Evolutionary conservation across 2,329 filamentous ascomycete genomes (phyloP).

Genomic region (Escovopsis weberi): DNA sequence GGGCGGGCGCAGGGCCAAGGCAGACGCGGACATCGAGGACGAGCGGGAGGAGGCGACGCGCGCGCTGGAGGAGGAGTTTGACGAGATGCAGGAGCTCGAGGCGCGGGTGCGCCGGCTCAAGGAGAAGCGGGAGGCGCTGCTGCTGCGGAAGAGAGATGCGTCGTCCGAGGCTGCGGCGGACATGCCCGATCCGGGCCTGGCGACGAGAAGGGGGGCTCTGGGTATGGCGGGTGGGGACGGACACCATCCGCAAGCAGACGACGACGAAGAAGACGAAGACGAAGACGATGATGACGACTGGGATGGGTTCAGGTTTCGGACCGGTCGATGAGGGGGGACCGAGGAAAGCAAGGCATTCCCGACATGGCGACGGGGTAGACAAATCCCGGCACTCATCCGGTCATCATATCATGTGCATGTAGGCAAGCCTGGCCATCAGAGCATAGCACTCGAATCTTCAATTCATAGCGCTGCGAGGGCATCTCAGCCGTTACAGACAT

Average conservation of each 20-base stretch:
- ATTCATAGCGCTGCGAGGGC: too few species aligned
- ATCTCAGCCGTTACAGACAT: too few species aligned
- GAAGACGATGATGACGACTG: constrained; percentile 41
- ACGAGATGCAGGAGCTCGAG: constrained; percentile 70
- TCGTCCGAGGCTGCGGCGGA: constrained; percentile 1
- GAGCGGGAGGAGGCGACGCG: constrained; percentile 64
- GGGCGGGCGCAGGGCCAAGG: constrained; percentile 34
- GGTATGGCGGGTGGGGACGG: too few species aligned
- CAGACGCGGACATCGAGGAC: constrained; percentile 42
- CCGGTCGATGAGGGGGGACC: constrained; percentile 3
- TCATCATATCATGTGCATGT: too few species aligned
- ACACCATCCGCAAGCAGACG: constrained; percentile 20
- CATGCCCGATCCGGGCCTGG: constrained; percentile 12
- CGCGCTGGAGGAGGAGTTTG: constrained; percentile 62
- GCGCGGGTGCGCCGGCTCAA: constrained; percentile 53
- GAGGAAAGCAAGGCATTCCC: background rate
- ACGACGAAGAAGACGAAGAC: constrained; percentile 33
- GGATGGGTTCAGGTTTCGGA: constrained; percentile 40
- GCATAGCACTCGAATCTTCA: too few species aligned
- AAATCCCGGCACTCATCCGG: too few species aligned
- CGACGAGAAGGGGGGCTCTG: constrained; percentile 9
- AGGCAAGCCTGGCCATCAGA: too few species aligned
- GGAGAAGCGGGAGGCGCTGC: constrained; percentile 52
- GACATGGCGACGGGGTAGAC: too few species aligned
- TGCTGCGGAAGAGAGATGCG: constrained; percentile 25